Conservation (phyloP, 805 yeast species). For the Myxozyma geophila region DNA sequence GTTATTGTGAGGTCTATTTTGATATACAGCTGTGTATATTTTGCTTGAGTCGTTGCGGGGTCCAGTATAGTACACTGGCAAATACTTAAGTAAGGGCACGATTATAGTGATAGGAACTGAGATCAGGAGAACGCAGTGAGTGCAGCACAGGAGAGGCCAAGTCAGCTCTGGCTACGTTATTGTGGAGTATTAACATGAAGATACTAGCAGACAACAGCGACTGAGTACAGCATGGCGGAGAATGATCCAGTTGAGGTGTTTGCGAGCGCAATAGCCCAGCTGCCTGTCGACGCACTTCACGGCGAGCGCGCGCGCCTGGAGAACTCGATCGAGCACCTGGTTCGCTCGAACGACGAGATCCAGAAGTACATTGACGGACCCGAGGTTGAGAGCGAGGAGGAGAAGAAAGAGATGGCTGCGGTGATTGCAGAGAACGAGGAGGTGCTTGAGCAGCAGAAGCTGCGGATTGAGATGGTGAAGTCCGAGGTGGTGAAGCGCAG, state of each 20-base stretch:
- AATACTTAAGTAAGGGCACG: too few relatives aligned
- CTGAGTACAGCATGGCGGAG: background rate
- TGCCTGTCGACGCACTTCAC: conserved; percentile 29
- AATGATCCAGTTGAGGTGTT: conserved; percentile 18
- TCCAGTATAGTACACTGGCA: too few relatives aligned
- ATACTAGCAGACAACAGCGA: too few relatives aligned
- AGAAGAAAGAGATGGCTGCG: conserved; percentile 22
- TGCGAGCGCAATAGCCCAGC: conserved; percentile 25
- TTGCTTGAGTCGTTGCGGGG: too few relatives aligned
- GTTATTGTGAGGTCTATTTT: too few relatives aligned
- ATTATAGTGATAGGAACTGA: too few relatives aligned
- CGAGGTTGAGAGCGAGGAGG: conserved; percentile 27
- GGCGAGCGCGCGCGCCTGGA: conserved; percentile 39
- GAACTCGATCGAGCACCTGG: conserved; percentile 42
- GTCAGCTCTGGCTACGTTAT: too few relatives aligned
- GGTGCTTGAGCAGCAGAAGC: conserved; percentile 24
- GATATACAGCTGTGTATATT: too few relatives aligned
- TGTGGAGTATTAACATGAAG: too few relatives aligned
- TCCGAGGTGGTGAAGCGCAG: conserved; percentile 6
- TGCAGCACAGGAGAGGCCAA: too few relatives aligned
- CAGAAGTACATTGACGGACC: conserved; percentile 33
- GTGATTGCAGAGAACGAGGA: conserved; percentile 33
- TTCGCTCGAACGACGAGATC: conserved; percentile 42
- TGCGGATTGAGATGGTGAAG: conserved; percentile 21
- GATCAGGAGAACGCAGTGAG: too few relatives aligned